phyloP scores from a whole-genome alignment of 1,139 yeast species.

The Suhomyces terraborum region DNA sequence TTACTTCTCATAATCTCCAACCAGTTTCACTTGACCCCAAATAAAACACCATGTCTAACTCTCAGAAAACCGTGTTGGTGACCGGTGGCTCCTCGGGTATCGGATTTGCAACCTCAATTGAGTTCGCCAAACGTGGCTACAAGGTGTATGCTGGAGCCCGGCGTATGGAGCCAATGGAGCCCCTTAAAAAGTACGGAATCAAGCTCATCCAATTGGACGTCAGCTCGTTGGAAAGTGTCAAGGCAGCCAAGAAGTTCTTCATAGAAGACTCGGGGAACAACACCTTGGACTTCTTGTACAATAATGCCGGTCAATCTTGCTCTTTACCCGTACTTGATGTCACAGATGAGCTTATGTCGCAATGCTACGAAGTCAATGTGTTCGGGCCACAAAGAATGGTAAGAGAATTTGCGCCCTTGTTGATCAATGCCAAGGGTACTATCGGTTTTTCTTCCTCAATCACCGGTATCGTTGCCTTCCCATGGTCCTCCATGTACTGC shows the following conservation, averaged over 20 bases:
- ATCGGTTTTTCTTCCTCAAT: slow-evolving; percentile 77
- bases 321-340: slow-evolving; percentile 73
- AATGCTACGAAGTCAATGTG: slow-evolving; percentile 68
- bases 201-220: slow-evolving; percentile 50
- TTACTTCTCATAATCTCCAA: neutral
- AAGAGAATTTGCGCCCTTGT: slow-evolving; percentile 56
- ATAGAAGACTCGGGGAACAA: slow-evolving; percentile 41
- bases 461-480: slow-evolving; percentile 68
- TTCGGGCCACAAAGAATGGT: slow-evolving; percentile 67
- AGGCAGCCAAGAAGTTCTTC: slow-evolving; percentile 43
- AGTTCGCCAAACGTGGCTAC: slow-evolving; percentile 63
- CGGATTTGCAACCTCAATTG: slow-evolving; percentile 67
- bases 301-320: slow-evolving; percentile 70
- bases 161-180: slow-evolving; percentile 62
- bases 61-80: slow-evolving; percentile 51
- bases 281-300: slow-evolving; percentile 57
- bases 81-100: slow-evolving; percentile 88
- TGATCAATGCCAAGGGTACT: slow-evolving; percentile 69
- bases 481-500: slow-evolving; percentile 69
- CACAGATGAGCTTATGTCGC: slow-evolving; percentile 53
- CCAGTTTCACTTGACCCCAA: neutral
- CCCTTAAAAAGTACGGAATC: slow-evolving; percentile 45
- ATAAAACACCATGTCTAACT: neutral
- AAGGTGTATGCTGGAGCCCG: slow-evolving; percentile 76
- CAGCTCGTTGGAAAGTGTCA: slow-evolving; percentile 52